phyloP scores from a whole-genome alignment of 805 yeast genomes.

The Candida pini region DNA sequence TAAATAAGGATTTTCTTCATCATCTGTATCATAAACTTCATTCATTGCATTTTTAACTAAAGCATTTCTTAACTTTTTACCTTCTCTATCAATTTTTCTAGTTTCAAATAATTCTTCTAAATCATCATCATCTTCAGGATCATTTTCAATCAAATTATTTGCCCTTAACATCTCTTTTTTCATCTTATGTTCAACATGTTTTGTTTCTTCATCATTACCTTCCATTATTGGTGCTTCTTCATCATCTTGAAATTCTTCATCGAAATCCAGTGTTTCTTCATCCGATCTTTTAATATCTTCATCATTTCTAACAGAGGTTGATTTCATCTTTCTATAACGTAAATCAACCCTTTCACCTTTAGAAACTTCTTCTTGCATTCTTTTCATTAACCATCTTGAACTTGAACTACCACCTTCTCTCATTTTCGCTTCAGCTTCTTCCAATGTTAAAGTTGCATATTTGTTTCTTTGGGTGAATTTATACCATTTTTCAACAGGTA shows the following conservation, averaged over 20 bases:
- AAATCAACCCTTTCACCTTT: slow-evolving; percentile 48
- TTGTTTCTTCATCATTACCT: slow-evolving; percentile 92
- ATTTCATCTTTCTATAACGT: slow-evolving; percentile 42
- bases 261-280: slow-evolving; percentile 88
- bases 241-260: slow-evolving; percentile 97
- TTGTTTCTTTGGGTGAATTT: slow-evolving; percentile 89
- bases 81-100: slow-evolving; percentile 83
- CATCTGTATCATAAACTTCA: slow-evolving; percentile 84
- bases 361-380: slow-evolving; percentile 62
- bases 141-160: slow-evolving; percentile 59
- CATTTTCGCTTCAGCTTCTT: slow-evolving; percentile 95
- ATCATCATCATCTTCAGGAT: slow-evolving; percentile 60
- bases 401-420: slow-evolving; percentile 57
- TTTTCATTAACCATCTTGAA: slow-evolving; percentile 95
- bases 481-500: slow-evolving; percentile 93
- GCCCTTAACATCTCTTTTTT: slow-evolving; percentile 83
- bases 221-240: slow-evolving; percentile 98
- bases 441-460: slow-evolving; percentile 88
- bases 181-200: slow-evolving; percentile 77
- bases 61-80: slow-evolving; percentile 78
- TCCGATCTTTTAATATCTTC: slow-evolving; percentile 51
- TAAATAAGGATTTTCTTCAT: slow-evolving; percentile 75
- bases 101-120: slow-evolving; percentile 64
- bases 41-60: slow-evolving; percentile 80
- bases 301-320: slow-evolving; percentile 30